phyloP scores from a whole-genome alignment of 768 basidiomycete species.

The Hypsizygus marmoreus region DNA sequence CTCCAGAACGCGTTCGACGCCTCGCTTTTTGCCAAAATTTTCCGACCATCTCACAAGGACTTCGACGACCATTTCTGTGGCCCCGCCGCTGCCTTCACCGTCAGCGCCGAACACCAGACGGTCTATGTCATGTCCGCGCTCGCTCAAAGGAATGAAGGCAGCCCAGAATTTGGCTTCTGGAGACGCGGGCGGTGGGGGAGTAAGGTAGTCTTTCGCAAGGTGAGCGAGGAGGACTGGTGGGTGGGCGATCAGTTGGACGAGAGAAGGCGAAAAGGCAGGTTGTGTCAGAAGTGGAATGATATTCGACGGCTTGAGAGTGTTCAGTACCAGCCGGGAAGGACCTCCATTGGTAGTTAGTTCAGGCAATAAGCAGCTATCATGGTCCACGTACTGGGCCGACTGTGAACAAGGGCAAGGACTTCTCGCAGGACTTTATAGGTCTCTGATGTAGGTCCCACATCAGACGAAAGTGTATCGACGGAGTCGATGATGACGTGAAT shows the following conservation, averaged over 20 bases:
- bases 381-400: constrained; percentile 49
- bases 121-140: constrained; percentile 60
- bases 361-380: constrained; percentile 5
- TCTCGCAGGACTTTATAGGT: constrained; percentile 54
- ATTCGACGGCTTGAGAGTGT: constrained; percentile 48
- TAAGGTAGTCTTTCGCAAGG: constrained; percentile 70
- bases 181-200: constrained; percentile 66
- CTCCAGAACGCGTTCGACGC: constrained; percentile 61
- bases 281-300: constrained; percentile 59
- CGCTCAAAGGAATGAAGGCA: constrained; percentile 71
- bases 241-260: constrained; percentile 67
- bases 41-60: constrained; percentile 51
- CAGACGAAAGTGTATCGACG: constrained; percentile 61
- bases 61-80: constrained; percentile 62
- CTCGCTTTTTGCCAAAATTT: constrained; percentile 47
- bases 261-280: constrained; percentile 63
- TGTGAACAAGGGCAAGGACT: constrained; percentile 44
- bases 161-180: constrained; percentile 77
- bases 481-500: constrained; percentile 73
- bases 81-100: constrained; percentile 50
- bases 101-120: constrained; percentile 57
- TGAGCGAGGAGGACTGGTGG: constrained; percentile 69
- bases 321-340: constrained; percentile 62
- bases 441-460: constrained; percentile 55
- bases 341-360: constrained; percentile 28